These are phyloP conservation scores for Erodium moschatum DNA, from an alignment of 441 rosid genomes.

Conservation along the genomic window DNA sequence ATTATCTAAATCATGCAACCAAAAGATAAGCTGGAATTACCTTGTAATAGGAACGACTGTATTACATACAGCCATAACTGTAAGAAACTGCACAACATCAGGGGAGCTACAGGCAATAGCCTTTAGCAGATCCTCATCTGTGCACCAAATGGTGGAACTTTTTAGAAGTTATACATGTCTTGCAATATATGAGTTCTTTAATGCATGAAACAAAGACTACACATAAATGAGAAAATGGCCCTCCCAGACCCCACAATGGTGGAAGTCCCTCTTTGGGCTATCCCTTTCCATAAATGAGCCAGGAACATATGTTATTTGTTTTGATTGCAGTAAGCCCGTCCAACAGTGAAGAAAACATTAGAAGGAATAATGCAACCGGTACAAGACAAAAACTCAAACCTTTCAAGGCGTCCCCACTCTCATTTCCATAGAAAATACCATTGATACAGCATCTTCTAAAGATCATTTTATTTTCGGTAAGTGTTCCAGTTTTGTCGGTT, in stretches of 20 bases:
- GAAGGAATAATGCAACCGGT: conserved; percentile 7
- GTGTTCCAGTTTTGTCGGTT: conserved; percentile 98
- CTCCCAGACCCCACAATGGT: neutral
- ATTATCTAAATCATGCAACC: conserved; percentile 2
- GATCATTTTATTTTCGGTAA: conserved; percentile 94
- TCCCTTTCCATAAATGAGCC: conserved; percentile 9
- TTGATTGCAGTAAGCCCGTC: neutral
- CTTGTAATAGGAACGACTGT: conserved; percentile 82
- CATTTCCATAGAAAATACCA: conserved; percentile 81
- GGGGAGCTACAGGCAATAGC: conserved; percentile 71
- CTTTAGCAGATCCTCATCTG: conserved; percentile 66
- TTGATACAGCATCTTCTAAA: conserved; percentile 88
- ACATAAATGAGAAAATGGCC: neutral
- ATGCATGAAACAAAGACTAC: conserved; percentile 11
- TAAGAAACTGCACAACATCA: conserved; percentile 75
- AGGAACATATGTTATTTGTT: neutral
- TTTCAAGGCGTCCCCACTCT: conserved; percentile 84
- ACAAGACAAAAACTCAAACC: conserved; percentile 37
- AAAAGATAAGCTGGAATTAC: conserved; percentile 33
- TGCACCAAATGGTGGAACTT: conserved; percentile 9
- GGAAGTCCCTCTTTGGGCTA: neutral
- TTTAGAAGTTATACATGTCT: conserved; percentile 18
- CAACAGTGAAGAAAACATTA: conserved; percentile 10
- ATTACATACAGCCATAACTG: conserved; percentile 91
- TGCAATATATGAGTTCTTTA: conserved; percentile 13